Base-by-base conservation (phyloP, 805 yeast species). In the Suhomyces emberorum region DNA sequence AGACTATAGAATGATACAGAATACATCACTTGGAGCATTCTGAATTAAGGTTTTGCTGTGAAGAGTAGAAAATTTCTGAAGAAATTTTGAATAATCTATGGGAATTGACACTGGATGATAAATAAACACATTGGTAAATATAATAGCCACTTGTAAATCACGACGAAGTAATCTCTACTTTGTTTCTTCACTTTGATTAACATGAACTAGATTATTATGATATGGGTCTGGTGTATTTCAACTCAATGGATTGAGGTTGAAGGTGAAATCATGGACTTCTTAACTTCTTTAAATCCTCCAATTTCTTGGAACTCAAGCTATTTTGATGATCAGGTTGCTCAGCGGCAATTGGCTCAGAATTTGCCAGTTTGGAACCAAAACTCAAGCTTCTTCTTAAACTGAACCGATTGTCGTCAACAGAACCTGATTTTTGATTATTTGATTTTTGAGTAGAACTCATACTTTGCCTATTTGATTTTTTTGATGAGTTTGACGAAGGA, bases 231-330 rank as follows among this genome's bases (percentile, higher is more conserved):
- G 30, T 28, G 30, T 12, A 6, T 28, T n/a, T n/a, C n/a, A n/a
- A n/a, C n/a, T n/a, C n/a, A n/a, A n/a, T n/a, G n/a, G n/a, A n/a
- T n/a, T n/a, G n/a, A n/a, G n/a, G n/a, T n/a, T n/a, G n/a, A n/a
- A n/a, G n/a, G n/a, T n/a, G n/a, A n/a, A n/a, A 20, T 24, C 36
- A 36, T 6, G 64, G 63, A 27, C 49, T 52, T 31, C 65, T 54
- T 39, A 59, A 34, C 39, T 52, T 55, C 28, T 56, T 52, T 32
- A 60, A 51, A 35, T 60, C 64, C 8, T 54, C 56, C 21, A 58
- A 41, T 32, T 60, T 59, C 31, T 52, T 43, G 18, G 51, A 36
- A 18, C 52, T 51, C 19, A 54, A 36, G 17, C 54, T 40, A 23
- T 44, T 47, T 17, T 31, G 34, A 9, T 17, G 30, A 11, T 8